Evolutionary conservation across 202 grass and related monocot genomes (phyloP).

Genomic region (Musa balbisiana): DNA sequence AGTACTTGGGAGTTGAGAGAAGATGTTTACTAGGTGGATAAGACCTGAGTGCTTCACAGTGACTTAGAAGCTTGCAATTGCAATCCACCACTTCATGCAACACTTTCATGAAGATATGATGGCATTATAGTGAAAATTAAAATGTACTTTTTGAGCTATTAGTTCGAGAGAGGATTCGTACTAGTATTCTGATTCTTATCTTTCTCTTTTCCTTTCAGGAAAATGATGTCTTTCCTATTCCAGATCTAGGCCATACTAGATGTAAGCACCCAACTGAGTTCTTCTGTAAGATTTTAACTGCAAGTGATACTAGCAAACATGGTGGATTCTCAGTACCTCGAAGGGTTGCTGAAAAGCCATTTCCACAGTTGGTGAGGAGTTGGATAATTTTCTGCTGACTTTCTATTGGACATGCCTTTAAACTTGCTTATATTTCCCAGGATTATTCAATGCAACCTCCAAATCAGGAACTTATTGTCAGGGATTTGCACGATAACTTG

Average conservation of each 20-base stretch:
- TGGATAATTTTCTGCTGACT: too few relatives aligned
- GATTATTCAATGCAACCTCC: too few relatives aligned
- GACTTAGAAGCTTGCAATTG: not conserved
- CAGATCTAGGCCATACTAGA: constrained; percentile 62
- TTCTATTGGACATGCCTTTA: too few relatives aligned
- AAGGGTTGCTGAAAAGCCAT: constrained; percentile 86
- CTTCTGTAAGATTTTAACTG: constrained; percentile 93
- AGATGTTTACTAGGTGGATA: not conserved
- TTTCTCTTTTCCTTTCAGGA: constrained; percentile 41
- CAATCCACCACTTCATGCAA: not conserved
- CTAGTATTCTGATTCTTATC: not conserved
- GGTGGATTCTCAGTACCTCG: constrained; percentile 52
- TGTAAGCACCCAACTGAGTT: constrained; percentile 86
- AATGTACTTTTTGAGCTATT: too few relatives aligned
- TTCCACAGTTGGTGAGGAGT: too few relatives aligned
- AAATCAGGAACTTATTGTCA: too few relatives aligned
- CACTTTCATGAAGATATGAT: not conserved
- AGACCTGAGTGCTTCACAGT: not conserved
- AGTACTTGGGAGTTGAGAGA: too few relatives aligned
- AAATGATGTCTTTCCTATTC: constrained; percentile 79
- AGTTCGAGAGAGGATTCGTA: not conserved
- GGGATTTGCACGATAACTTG: too few relatives aligned
- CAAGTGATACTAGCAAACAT: constrained; percentile 92
- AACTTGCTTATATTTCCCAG: too few relatives aligned
- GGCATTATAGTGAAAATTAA: not conserved